Evolutionary conservation across 2,329 filamentous ascomycete species (phyloP), one percentile per base, ranked within the genome.

Genomic region (Graphilbum fragrans): DNA sequence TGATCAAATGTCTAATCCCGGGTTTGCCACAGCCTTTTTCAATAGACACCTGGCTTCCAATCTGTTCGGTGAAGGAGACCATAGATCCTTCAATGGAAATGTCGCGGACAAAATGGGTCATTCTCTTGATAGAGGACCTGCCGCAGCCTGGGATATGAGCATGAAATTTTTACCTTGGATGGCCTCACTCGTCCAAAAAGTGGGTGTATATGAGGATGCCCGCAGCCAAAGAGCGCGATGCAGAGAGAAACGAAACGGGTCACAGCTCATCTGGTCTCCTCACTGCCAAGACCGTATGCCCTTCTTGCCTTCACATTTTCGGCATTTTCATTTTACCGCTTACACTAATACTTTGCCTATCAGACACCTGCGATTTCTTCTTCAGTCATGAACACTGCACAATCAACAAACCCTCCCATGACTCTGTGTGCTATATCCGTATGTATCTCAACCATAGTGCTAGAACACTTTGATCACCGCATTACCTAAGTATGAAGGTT

Each of bases 351-450:
- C 25, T 22, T 5, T 31, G 10, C 2, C 11, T 2, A 1, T 16
- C n/a, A 49, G 47, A 49, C 37, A 49, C 47, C 1, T 49, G 47
- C 38, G 34, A 38, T 2, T 46, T 35, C 37, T 49, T 49, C 29
- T 49, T 45, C 12, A 27, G 40, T 3, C 12, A 22, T 3, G 39
- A 43, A 10, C 1, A 9, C 4, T 49, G 47, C 40, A 11, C 1
- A 12, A 19, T n/a, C 38, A 43, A 46, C 22, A 47, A 47, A 37
- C 17, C 21, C 10, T 8, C 1, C 3, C 22, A 23, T 7, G 43
- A 45, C 12, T 17, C 31, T 1, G n/a, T 45, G 4, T 49, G 47
- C 42, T 41, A 44, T 27, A 18, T 25, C 2, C 45, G 44, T 46
- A 33, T 3, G 41, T 39, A 21, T 20, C 19, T 10, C 21, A n/a